Base-by-base conservation (phyloP, 2,329 filamentous ascomycete genomes). In the Trichophyton verrucosum region DNA sequence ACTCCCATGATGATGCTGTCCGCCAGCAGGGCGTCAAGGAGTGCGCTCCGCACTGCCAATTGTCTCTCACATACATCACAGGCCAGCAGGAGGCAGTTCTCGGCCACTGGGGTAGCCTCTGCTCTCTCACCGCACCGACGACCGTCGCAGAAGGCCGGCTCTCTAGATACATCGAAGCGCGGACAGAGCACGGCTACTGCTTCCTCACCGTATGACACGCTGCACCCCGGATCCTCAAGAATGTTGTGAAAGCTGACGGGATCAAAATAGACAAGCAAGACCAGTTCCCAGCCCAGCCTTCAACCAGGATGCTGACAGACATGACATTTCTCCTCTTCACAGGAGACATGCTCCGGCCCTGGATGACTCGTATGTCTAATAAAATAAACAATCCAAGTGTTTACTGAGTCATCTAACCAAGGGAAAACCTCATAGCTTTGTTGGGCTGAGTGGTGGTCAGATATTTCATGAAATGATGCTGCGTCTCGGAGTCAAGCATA, bases 381-480 rank as follows among this genome's bases (percentile, higher is more conserved):
- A 11, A 40, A 44, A 38, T 17, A 24, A 38, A 60, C 56, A 24
- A 17, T 36, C 61, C 33, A 44, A 60, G 20, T 8, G n/a, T 46
- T 20, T 27, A 22, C 7, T 33, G 3, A 13, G 20, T 46, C 59
- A 30, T 60, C 66, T 66, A 57, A 68, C 61, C 3, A 17, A 44
- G 11, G 20, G 17, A 15, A 15, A 27, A 13, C 9, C 59, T 60
- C 15, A n/a, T 66, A 89, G 86, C 63, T 95, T 97, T 75, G 90
- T 97, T 71, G 92, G 92, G 65, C 92, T 91, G 81, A 95, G 85
- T 57, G 92, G 94, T 72, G 94, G 94, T 72, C 87, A 96, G 76
- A 96, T 97, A 68, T 96, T 97, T 76, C 91, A 97, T 75, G 92
- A 97, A 78, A 97, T 97, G 92, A 96, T 99, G 91, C 81, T 95